Evolutionary conservation across 371 early-diverging fungal genomes (phyloP).

Genomic region (Lichtheimia corymbifera): DNA sequence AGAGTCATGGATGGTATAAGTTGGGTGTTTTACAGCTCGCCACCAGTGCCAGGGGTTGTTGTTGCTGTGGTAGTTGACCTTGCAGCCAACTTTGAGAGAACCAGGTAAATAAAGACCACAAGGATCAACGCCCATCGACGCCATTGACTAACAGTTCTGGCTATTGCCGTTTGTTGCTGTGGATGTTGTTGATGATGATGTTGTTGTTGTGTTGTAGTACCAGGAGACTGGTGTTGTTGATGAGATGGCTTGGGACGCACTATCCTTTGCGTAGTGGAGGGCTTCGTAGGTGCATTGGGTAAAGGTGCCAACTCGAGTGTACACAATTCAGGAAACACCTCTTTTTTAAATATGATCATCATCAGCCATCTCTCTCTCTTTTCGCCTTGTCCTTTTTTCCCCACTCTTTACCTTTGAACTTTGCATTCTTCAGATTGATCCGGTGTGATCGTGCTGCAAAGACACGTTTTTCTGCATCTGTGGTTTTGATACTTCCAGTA

Average conservation of each 20-base stretch:
- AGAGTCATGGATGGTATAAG: background rate
- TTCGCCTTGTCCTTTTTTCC: background rate
- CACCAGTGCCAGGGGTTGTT: conserved; percentile 3
- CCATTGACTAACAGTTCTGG: conserved; percentile 48
- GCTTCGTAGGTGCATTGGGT: conserved; percentile 30
- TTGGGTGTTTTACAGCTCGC: conserved; percentile 2
- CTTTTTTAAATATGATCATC: conserved; percentile 28
- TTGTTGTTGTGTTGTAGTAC: conserved; percentile 8
- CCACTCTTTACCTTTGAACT: conserved; percentile 70
- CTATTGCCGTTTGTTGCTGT: conserved; percentile 25
- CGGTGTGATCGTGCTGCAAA: conserved; percentile 80
- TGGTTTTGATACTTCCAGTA: conserved; percentile 87
- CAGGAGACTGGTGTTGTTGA: conserved; percentile 11
- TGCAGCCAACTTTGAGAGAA: conserved; percentile 43
- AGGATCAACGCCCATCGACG: conserved; percentile 58
- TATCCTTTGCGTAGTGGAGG: conserved; percentile 14
- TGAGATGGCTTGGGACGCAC: conserved; percentile 6
- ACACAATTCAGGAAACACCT: conserved; percentile 80
- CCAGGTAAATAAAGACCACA: conserved; percentile 54
- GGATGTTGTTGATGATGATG: conserved; percentile 24
- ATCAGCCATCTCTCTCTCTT: background rate
- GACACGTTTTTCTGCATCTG: conserved; percentile 73
- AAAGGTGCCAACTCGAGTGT: conserved; percentile 52
- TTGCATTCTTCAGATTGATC: conserved; percentile 72
- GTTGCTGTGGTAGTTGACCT: conserved; percentile 27